These are phyloP conservation scores for Monosporascus cannonballus DNA, from an alignment of 2,329 filamentous ascomycete genomes.

Conservation along the genomic window DNA sequence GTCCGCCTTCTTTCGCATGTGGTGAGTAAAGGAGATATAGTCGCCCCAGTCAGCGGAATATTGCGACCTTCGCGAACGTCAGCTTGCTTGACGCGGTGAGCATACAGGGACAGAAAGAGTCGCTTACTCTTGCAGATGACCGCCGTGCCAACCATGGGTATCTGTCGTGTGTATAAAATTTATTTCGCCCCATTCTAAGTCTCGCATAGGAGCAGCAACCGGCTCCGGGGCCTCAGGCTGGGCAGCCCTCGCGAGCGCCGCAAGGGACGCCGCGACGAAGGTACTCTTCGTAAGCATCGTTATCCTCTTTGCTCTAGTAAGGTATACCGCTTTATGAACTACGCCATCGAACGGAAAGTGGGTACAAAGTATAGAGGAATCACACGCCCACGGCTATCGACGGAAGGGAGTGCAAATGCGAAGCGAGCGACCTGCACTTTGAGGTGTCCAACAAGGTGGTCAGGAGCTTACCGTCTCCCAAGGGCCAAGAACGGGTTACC, in stretches of 20 bases:
- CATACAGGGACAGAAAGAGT: neutral
- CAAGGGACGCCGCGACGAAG: constrained; percentile 32
- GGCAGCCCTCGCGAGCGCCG: constrained; percentile 38
- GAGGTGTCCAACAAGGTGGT: no score
- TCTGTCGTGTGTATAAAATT: constrained; percentile 98
- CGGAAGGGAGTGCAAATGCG: no score
- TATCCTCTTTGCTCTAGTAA: neutral
- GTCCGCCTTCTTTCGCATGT: constrained; percentile 75
- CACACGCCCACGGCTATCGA: no score
- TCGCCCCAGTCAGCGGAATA: constrained; percentile 98
- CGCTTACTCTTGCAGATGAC: constrained; percentile 80
- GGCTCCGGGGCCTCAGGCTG: constrained; percentile 80
- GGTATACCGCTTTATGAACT: neutral
- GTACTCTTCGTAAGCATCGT: constrained; percentile 26
- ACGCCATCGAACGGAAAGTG: neutral
- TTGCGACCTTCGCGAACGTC: constrained; percentile 48
- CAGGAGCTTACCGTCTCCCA: no score
- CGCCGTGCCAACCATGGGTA: constrained; percentile 91
- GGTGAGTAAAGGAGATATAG: constrained; percentile 86
- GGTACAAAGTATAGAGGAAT: no score
- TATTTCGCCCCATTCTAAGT: constrained; percentile 85
- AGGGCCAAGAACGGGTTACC: no score
- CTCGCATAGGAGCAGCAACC: constrained; percentile 72
- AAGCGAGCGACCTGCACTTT: no score
- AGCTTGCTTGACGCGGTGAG: neutral